These are phyloP conservation scores for Seiridium unicorne DNA, from an alignment of 2,329 filamentous ascomycete genomes.

Conservation along the genomic window DNA sequence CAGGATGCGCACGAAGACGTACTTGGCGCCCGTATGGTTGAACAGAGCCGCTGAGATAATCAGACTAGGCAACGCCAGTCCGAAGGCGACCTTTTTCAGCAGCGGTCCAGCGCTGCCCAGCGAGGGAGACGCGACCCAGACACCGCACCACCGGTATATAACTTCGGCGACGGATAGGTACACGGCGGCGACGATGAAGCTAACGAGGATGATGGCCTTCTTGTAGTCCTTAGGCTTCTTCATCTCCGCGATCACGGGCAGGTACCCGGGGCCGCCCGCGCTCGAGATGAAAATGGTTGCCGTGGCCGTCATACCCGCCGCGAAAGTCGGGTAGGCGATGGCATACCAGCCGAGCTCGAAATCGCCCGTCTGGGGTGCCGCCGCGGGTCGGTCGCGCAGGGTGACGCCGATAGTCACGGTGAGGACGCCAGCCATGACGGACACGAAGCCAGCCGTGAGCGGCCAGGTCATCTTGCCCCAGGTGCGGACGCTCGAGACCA, in stretches of 20 bases:
- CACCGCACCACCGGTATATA: conserved; percentile 62
- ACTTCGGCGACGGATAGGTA: conserved; percentile 57
- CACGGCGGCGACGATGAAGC: not conserved
- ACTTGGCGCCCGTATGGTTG: conserved; percentile 29
- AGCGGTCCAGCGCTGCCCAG: conserved; percentile 58
- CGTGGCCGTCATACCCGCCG: conserved; percentile 53
- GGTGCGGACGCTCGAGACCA: conserved; percentile 47
- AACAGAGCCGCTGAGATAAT: conserved; percentile 37
- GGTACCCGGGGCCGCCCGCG: conserved; percentile 40
- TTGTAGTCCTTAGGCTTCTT: conserved; percentile 5
- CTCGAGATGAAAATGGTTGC: conserved; percentile 58
- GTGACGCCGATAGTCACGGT: conserved; percentile 58
- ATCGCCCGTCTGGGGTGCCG: conserved; percentile 54
- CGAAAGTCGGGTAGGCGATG: conserved; percentile 54
- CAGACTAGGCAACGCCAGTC: conserved; percentile 54
- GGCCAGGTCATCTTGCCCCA: conserved; percentile 60
- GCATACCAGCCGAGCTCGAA: conserved; percentile 57
- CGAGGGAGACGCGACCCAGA: conserved; percentile 61
- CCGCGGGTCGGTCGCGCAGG: conserved; percentile 52
- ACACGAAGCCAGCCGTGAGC: conserved; percentile 58
- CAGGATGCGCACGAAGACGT: conserved; percentile 30
- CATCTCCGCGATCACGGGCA: conserved; percentile 3
- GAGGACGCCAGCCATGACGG: conserved; percentile 56
- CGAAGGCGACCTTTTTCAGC: conserved; percentile 62
- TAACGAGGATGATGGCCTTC: not conserved